phyloP scores from a whole-genome alignment of 768 basidiomycete species.

The Suillus americanus region DNA sequence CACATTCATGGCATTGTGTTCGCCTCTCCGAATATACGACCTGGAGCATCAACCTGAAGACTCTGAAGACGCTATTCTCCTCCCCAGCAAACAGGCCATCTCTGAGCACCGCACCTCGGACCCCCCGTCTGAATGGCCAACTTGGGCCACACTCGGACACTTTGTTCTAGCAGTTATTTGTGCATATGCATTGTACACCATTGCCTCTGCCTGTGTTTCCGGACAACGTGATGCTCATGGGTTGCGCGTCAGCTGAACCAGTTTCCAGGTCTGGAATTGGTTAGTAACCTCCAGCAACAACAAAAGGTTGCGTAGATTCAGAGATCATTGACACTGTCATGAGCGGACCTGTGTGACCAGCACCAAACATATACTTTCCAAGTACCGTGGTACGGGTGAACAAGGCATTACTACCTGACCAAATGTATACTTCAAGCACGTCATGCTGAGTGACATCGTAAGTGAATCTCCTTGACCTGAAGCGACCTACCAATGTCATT shows the following conservation, averaged over 20 bases:
- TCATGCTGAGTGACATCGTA: background rate
- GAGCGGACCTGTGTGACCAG: background rate
- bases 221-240: background rate
- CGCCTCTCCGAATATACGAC: background rate
- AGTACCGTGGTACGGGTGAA: background rate
- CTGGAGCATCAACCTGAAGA: background rate
- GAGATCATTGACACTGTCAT: background rate
- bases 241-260: background rate
- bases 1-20: background rate
- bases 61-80: background rate
- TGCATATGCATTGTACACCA: background rate
- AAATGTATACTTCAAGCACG: no score
- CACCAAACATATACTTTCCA: background rate
- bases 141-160: background rate
- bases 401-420: background rate
- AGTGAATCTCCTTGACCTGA: background rate
- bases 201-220: background rate
- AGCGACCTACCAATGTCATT: background rate
- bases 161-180: constrained; percentile 2
- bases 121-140: background rate
- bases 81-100: background rate
- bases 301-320: background rate
- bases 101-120: background rate
- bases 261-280: background rate
- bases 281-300: background rate